Evolutionary conservation across 306 rosid genomes (phyloP), one percentile per base, ranked within the genome.

Genomic region (Myrica gale): DNA sequence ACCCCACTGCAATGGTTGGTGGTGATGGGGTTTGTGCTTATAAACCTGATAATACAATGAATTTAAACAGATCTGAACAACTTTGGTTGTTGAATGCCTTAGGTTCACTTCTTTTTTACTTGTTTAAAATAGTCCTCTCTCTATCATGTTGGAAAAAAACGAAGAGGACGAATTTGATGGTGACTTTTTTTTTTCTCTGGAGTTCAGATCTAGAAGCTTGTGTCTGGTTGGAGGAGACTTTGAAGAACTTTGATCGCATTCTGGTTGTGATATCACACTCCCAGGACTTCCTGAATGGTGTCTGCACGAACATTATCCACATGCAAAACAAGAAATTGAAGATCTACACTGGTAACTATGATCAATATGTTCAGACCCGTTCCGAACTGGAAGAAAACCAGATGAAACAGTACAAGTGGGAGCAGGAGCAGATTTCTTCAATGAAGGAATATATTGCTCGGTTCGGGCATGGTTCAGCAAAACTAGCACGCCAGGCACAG

Each of bases 391-490:
- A 96, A 85, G 99, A 92, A 82, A 96, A 96, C 75, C 99, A 96
- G 86, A 96, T 96, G 99, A 96, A 96, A 86, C 93, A 89, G 90
- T 96, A 90, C 83, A 92, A 72, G 72, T 96, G 99, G 99, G 99
- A 96, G 84, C 99, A 96, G 88, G 99, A 96, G 55, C 99, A 96
- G 81, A 96, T 96, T 77, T 6, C 99, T 71, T 76, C 84, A 3
- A 96, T 96, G 99, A 96, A 96, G 78, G 99, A 92, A 78, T 96
- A 96, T 69, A 96, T 96, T 71, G 99, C 99, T 7, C 89, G 99
- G 17, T 96, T 96, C 85, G 99, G 99, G 66, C 99, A 96, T 44
- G 99, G 99, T 17, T 96, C 99, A 1, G 99, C 99, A 4, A 96
- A 96, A 74, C 85, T 96, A 6, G 99, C 99, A 73, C 99, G 99